phyloP scores from a whole-genome alignment of 1,284 basidiomycete genomes.

The Trametes pubescens region DNA sequence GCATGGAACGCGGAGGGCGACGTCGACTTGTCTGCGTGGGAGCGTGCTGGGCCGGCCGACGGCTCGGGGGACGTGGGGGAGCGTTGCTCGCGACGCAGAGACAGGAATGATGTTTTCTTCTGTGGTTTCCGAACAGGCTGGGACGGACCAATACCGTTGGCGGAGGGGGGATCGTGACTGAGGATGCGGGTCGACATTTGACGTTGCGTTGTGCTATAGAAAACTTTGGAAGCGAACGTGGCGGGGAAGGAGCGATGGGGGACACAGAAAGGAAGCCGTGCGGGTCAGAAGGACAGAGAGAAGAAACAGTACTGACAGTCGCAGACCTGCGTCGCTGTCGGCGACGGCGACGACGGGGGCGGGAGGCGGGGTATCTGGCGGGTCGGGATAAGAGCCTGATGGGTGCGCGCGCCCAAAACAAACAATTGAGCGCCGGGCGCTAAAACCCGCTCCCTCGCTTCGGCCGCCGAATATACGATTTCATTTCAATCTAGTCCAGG shows the following conservation, averaged over 20 bases:
- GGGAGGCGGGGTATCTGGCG: slow-evolving; percentile 30
- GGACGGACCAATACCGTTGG: slow-evolving; percentile 26
- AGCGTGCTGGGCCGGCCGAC: slow-evolving; percentile 30
- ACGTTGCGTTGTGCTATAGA: slow-evolving; percentile 25
- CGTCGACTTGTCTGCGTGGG: slow-evolving; percentile 42
- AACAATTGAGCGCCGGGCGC: slow-evolving; percentile 27
- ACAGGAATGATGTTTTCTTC: slow-evolving; percentile 63
- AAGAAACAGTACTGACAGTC: slow-evolving; percentile 19
- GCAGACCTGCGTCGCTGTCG: slow-evolving; percentile 33
- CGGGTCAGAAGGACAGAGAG: slow-evolving; percentile 17
- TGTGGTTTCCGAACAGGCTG: slow-evolving; percentile 50
- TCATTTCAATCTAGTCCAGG: background rate
- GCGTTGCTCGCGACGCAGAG: slow-evolving; percentile 61
- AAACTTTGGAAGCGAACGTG: slow-evolving; percentile 35
- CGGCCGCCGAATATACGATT: background rate
- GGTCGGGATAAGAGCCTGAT: slow-evolving; percentile 23
- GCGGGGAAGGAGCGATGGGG: slow-evolving; percentile 34
- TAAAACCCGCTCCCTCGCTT: slow-evolving; percentile 8
- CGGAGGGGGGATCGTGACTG: slow-evolving; percentile 28
- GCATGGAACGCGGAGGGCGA: slow-evolving; percentile 42
- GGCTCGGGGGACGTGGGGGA: slow-evolving; percentile 43
- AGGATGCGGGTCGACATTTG: slow-evolving; percentile 41
- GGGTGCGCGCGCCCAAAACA: slow-evolving; percentile 18
- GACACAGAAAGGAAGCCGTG: slow-evolving; percentile 29
- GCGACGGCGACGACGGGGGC: slow-evolving; percentile 26